Base-by-base conservation (phyloP, 2,329 filamentous ascomycete genomes). In the Chalaropsis thielavioides region DNA sequence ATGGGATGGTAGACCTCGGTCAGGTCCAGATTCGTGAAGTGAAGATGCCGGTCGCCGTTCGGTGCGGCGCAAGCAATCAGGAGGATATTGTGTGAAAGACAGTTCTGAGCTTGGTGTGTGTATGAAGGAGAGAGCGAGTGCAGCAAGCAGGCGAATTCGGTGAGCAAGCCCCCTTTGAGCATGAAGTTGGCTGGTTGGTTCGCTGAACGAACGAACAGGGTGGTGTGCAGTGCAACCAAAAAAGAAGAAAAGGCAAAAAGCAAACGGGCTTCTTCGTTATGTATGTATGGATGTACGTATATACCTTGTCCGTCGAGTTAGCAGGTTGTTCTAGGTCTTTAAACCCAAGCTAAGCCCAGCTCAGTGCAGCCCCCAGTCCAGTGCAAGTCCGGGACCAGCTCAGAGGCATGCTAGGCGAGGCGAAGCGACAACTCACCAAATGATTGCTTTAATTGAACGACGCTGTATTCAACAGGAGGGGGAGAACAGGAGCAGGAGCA, bases 401-500 rank as follows among this genome's bases (percentile, higher is more conserved):
- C 27, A 56, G 51, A 27, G 51, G 51, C 11, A 31, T 35, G 51
- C 27, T 27, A 56, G 27, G 51, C 51, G 46, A 49, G 46, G 19
- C 19, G 51, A 56, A 56, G 51, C 51, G 51, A 56, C 51, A 56
- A 56, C 51, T 56, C 27, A 56, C 51, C 51, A 31, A 56, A 56
- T 56, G 27, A 56, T 10, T 17, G 51, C 24, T 31, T 56, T 56
- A 56, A 56, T 31, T 56, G 51, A 56, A 15, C 15, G 51, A 31
- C 51, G 19, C 19, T 22, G 49, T 15, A 27, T 13, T 22, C 10
- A 27, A 54, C 40, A 41, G 40, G 15, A n/a, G n/a, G n/a, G 41
- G 41, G 3, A 11, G 17, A 11, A 43, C 11, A 43, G 17, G 17
- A 43, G 41, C 11, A 43, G 31, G 31, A 31, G 31, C 3, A 31